These are phyloP conservation scores for Jatropha multifida DNA, from an alignment of 441 rosid genomes.

Conservation along the genomic window DNA sequence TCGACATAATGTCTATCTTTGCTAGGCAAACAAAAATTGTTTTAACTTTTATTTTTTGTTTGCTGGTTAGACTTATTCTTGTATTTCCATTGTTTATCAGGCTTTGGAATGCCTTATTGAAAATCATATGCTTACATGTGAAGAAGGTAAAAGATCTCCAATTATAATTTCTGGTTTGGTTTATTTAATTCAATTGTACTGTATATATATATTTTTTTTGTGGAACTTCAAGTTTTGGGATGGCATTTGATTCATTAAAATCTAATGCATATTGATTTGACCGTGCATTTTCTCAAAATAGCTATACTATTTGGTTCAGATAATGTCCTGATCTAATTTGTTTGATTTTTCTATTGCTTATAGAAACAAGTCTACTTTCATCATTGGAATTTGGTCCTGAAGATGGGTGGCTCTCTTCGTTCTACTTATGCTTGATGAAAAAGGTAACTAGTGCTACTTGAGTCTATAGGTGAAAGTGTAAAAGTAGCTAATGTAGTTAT, in stretches of 20 bases:
- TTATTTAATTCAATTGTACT: not conserved
- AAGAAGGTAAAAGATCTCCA: conserved; percentile 57
- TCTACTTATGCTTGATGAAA: conserved; percentile 87
- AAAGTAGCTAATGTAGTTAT: not conserved
- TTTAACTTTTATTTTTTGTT: not conserved
- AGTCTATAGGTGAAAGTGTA: conserved; percentile 7
- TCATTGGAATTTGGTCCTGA: conserved; percentile 81
- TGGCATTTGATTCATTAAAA: conserved; percentile 10
- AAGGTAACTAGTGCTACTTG: conserved; percentile 45
- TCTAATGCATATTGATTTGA: not conserved
- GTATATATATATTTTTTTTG: too few relatives aligned
- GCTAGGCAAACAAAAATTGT: not conserved
- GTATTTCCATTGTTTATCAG: conserved; percentile 40
- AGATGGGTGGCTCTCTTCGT: conserved; percentile 92
- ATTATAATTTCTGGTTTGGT: conserved; percentile 10
- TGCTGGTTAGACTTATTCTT: conserved; percentile 20
- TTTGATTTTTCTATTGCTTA: conserved; percentile 24
- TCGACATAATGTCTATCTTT: not conserved
- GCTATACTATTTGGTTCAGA: not conserved
- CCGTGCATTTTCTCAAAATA: not conserved
- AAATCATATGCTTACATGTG: conserved; percentile 91
- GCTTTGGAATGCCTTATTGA: conserved; percentile 92
- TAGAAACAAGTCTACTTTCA: conserved; percentile 75
- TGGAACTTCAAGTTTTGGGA: conserved; percentile 3
- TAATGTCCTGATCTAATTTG: conserved; percentile 6